A percentile compares a stretch with the other conserved stretches of the same genome.
Evolutionary conservation across 1,139 yeast species (phyloP).

Genomic region (Hanseniaspora gamundiae): DNA sequence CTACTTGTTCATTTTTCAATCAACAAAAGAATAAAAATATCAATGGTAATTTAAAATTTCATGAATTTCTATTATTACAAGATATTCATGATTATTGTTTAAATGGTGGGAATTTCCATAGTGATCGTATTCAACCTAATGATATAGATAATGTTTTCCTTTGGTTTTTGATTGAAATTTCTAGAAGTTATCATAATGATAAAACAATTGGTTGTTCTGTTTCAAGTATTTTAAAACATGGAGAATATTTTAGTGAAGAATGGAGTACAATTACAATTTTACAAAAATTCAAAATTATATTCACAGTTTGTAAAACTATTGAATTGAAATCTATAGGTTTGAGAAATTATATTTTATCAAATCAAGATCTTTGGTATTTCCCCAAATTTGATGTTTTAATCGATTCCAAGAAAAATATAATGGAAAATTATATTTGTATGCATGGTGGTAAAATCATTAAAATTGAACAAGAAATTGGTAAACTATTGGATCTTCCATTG

Average conservation of each 20-base stretch:
- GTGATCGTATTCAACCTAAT: conserved; percentile 4
- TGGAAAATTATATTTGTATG: conserved; percentile 14
- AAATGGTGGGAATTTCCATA: conserved; percentile 2
- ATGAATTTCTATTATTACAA: conserved; percentile 6
- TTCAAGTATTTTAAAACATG: conserved; percentile 4
- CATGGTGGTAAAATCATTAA: conserved; percentile 9
- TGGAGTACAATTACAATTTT: conserved; percentile 17
- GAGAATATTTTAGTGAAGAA: conserved; percentile 4
- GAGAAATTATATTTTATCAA: conserved; percentile 24
- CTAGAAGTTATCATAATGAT: conserved; percentile 4
- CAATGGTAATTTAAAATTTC: conserved; percentile 5
- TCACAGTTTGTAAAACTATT: conserved; percentile 29
- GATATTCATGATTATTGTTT: conserved; percentile 2
- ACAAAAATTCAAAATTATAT: conserved; percentile 37
- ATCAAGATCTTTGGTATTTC: conserved; percentile 20
- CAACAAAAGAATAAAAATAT: conserved; percentile 5
- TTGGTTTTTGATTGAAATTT: conserved; percentile 5
- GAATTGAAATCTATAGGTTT: conserved; percentile 23
- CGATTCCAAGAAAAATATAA: conserved; percentile 18
- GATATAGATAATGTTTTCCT: conserved; percentile 6
- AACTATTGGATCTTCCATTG: conserved; percentile 17
- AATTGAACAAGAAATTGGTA: conserved; percentile 5
- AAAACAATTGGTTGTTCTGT: conserved; percentile 3
- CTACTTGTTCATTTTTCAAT: conserved; percentile 6
- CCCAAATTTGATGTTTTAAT: conserved; percentile 13